Percentiles rank a stretch among this genome's conserved stretches.
phyloP scores from a whole-genome alignment of 2,329 filamentous ascomycete species.

The Emericellopsis cladophorae region DNA sequence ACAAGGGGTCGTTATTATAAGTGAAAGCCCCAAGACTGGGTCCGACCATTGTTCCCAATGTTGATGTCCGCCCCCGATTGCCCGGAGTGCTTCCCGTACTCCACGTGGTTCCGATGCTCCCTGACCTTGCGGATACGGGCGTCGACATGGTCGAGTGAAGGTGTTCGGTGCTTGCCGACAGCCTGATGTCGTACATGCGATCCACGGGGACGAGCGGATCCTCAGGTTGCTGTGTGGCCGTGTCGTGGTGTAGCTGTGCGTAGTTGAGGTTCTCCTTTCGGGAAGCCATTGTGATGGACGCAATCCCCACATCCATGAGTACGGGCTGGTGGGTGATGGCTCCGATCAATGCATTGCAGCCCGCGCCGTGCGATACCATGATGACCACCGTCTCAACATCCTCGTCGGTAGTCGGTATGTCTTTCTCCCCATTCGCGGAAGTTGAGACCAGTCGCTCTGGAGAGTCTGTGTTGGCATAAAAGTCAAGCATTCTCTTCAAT shows the following conservation, averaged over 20 bases:
- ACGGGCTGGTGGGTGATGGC: constrained; percentile 86
- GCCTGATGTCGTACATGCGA: constrained; percentile 58
- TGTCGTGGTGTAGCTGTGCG: constrained; percentile 16
- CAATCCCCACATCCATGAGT: constrained; percentile 77
- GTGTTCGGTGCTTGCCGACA: constrained; percentile 67
- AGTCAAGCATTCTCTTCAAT: constrained; percentile 65
- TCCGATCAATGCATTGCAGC: constrained; percentile 89
- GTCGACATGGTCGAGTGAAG: constrained; percentile 33
- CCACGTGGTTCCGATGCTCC: constrained; percentile 17
- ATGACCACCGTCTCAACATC: constrained; percentile 68
- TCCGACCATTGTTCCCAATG: constrained; percentile 9
- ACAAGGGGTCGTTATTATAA: constrained; percentile 27
- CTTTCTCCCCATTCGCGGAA: constrained; percentile 9
- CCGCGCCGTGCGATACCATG: constrained; percentile 86
- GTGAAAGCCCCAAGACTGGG: constrained; percentile 21
- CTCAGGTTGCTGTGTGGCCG: constrained; percentile 9
- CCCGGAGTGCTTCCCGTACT: constrained; percentile 9
- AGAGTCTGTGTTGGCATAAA: constrained; percentile 54
- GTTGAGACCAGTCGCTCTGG: constrained; percentile 39
- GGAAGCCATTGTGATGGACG: constrained; percentile 81
- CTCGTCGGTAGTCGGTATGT: constrained; percentile 41
- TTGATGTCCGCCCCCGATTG: constrained; percentile 22
- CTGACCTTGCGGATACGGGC: constrained; percentile 18
- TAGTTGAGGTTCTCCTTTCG: constrained; percentile 37
- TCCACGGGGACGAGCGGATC: constrained; percentile 31